Percentiles rank a stretch among this genome's conserved stretches.
These are phyloP conservation scores for Colletotrichum musicola DNA, from an alignment of 2,329 filamentous ascomycete genomes.

Conservation along the genomic window DNA sequence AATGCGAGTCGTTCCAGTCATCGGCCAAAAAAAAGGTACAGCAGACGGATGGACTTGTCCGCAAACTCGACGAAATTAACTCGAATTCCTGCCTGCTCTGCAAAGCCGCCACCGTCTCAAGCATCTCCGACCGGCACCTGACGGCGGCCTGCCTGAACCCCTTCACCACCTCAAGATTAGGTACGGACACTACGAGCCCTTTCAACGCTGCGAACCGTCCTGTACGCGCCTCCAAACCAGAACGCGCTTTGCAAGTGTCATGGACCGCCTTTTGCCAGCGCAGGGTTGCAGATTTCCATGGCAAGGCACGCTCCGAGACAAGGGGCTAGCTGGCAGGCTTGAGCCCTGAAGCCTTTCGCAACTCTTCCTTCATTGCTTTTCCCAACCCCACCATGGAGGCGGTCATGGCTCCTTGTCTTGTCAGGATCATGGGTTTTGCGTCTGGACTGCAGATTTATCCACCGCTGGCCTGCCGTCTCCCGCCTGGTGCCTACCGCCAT, in stretches of 20 bases:
- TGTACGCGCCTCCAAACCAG: background rate
- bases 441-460: constrained; percentile 18
- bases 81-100: background rate
- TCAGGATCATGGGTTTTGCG: constrained; percentile 23
- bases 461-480: background rate
- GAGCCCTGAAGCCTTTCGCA: constrained; percentile 23
- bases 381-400: constrained; percentile 10
- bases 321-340: constrained; percentile 12
- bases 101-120: constrained; percentile 15
- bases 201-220: background rate
- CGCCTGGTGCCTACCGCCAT: background rate
- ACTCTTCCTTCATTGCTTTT: constrained; percentile 31
- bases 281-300: constrained; percentile 23
- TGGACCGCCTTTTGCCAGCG: constrained; percentile 4
- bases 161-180: background rate
- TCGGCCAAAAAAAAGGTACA: background rate
- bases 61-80: background rate
- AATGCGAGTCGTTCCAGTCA: constrained; percentile 7
- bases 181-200: too few species aligned
- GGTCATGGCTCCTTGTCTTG: constrained; percentile 10
- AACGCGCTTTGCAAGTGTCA: background rate
- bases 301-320: constrained; percentile 32
- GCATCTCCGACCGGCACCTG: background rate
- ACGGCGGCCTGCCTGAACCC: background rate
- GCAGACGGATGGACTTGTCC: background rate